Evolutionary conservation across 805 yeast genomes (phyloP), one percentile per base, ranked within the genome.

Genomic region (Maudiozyma saulgeensis): DNA sequence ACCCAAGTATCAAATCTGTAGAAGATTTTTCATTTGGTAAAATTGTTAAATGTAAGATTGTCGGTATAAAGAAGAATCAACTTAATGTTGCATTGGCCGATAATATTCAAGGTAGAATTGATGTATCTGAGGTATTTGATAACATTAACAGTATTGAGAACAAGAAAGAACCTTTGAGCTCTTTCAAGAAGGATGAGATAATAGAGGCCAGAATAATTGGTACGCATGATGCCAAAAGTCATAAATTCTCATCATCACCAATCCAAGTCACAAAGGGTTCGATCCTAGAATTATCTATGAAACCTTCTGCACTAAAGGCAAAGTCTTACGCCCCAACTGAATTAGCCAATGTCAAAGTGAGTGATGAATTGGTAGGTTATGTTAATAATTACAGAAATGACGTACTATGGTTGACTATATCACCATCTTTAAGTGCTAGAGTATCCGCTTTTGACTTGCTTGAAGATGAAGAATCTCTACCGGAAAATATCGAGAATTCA

Each of bases 61-160:
- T 75, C 45, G 70, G 82, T 1, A 75, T 86, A 37, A 86, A 84
- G 62, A 79, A 77, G 32, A 79, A 87, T 6, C 93, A 87, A 68
- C 69, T 90, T 56, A 81, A 82, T 57, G 84, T 90, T 18, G 76
- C 76, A 45, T 70, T 89, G 43, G 89, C 93, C 47, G 93, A 84
- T 51, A 82, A 84, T 61, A 71, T 81, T 52, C 84, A 79, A 58
- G 97, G 95, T 38, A 78, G 95, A 62, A 68, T 90, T 51, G 95
- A 87, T 57, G 72, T 83, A 16, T 77, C 89, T 16, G 85, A 88
- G 66, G 69, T 84, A 39, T 84, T 78, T 66, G 80, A 78, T 47
- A 56, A 64, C 0, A 65, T 70, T 51, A 66, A 69, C 2, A 82
- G 79, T 28, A 83, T 89, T 44, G 67, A 72, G 47, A 80, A 87